Evolutionary conservation across 116 monocot species (phyloP), one percentile per base, ranked within the genome.

Genomic region (Papilionanthe hybrid): DNA sequence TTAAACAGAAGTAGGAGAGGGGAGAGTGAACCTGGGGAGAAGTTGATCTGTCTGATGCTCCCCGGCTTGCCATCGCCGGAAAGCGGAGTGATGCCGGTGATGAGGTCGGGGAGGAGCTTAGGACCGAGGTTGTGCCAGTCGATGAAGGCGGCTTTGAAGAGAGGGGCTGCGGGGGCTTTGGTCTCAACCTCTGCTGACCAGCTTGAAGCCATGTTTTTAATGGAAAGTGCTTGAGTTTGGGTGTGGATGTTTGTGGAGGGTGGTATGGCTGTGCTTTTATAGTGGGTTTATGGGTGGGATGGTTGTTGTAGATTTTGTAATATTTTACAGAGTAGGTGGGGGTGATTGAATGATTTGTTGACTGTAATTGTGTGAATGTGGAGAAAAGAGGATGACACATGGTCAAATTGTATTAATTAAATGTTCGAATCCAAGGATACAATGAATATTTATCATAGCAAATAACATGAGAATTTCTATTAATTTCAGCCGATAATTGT

Each of bases 101-200:
- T 23, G 60, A 72, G 75, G 0, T 85, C 85, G 0, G 85, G 75
- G 29, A 76, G 0, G 49, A 85, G 11, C 81, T 85, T 85, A 25
- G 81, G 81, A 25, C 50, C 81, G 30, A 85, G 32, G 57, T 78
- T 85, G 48, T 85, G 81, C 85, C 85, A 81, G 63, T 85, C 81
- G 27, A 18, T 15, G 71, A 81, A 37, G 41, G 78, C 20, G 47
- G 81, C 85, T 60, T 75, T 81, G 56, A 81, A 85, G 17, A 85
- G 81, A 8, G 49, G 42, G n/a, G 48, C 49, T 5, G 81, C 63
- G 0, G 81, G 50, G 37, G 37, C 37, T 37, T 37, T 37, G 37
- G 81, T 67, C 55, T 85, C 81, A 30, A 85, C 47, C 37, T 81
- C 81, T 6, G 44, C 48, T 29, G 32, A 32, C 79, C 79, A 84